These are phyloP conservation scores for Rutstroemia sydowiana DNA, from an alignment of 2,329 filamentous ascomycete species.

Conservation along the genomic window DNA sequence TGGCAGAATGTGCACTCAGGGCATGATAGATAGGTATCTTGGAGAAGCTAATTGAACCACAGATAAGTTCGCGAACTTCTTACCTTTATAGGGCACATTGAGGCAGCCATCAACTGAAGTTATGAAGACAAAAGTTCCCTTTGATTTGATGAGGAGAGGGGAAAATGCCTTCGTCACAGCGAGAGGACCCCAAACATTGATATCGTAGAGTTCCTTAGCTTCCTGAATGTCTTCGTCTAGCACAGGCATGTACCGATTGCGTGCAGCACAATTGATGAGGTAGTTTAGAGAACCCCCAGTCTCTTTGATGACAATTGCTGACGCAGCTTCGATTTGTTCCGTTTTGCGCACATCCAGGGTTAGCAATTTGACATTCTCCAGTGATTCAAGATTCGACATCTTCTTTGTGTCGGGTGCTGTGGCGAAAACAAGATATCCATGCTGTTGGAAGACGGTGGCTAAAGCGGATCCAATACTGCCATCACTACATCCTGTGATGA, in stretches of 20 bases:
- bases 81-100: conserved; percentile 11
- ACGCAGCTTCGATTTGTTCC: conserved; percentile 29
- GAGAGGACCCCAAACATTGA: conserved; percentile 29
- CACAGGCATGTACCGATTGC: conserved; percentile 25
- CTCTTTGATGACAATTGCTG: conserved; percentile 26
- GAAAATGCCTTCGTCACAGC: conserved; percentile 30
- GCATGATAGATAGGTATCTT: too few species aligned
- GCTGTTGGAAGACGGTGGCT: conserved; percentile 30
- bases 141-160: conserved; percentile 29
- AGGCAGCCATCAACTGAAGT: conserved; percentile 30
- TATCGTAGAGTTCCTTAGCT: conserved; percentile 29
- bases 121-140: conserved; percentile 28
- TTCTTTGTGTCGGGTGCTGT: conserved; percentile 30
- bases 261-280: conserved; percentile 37
- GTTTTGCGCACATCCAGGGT: conserved; percentile 34
- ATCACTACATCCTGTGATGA: conserved; percentile 34
- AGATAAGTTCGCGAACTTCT: too few species aligned
- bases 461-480: conserved; percentile 35
- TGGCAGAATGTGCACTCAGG: neutral
- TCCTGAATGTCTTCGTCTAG: conserved; percentile 26
- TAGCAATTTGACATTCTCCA: conserved; percentile 32
- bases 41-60: too few species aligned
- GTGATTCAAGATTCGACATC: conserved; percentile 29
- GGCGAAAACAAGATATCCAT: conserved; percentile 34
- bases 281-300: conserved; percentile 37